Evolutionary conservation across 345 rosid species (phyloP).

Genomic region (Pugionium dolabratum): DNA sequence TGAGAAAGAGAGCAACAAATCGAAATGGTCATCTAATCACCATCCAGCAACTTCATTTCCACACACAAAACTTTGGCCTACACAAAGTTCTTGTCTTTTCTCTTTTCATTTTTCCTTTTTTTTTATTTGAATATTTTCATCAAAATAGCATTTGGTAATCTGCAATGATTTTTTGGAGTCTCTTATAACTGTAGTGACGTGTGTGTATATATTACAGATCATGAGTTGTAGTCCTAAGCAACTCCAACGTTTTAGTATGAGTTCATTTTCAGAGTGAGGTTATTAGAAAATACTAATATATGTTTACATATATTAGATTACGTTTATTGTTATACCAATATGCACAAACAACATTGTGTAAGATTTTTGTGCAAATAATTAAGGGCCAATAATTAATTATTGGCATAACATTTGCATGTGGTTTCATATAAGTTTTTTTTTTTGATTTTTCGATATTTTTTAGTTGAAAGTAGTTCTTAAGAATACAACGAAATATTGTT

Average conservation of each 20-base stretch:
- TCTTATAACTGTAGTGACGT: neutral
- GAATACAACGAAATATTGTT: too few relatives aligned
- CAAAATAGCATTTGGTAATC: neutral
- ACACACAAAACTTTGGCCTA: conserved; percentile 29
- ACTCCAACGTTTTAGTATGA: too few relatives aligned
- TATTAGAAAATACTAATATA: too few relatives aligned
- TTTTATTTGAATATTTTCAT: conserved; percentile 3
- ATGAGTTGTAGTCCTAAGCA: conserved; percentile 3
- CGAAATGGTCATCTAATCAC: conserved; percentile 46
- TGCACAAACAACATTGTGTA: too few relatives aligned
- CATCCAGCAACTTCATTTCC: conserved; percentile 36
- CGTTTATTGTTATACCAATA: too few relatives aligned
- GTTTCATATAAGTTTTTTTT: too few relatives aligned
- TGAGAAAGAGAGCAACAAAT: conserved; percentile 31
- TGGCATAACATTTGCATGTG: too few relatives aligned
- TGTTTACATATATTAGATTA: neutral
- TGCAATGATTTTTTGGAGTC: conserved; percentile 11
- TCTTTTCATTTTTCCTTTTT: neutral
- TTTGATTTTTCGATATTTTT: too few relatives aligned
- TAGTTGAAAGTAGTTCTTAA: too few relatives aligned
- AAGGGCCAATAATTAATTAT: too few relatives aligned
- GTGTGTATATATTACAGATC: neutral
- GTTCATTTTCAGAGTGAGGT: too few relatives aligned
- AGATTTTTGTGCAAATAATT: too few relatives aligned
- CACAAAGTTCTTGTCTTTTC: conserved; percentile 20